Evolutionary conservation across 768 basidiomycete genomes (phyloP), one percentile per base, ranked within the genome.

Genomic region (Hericium coralloides): DNA sequence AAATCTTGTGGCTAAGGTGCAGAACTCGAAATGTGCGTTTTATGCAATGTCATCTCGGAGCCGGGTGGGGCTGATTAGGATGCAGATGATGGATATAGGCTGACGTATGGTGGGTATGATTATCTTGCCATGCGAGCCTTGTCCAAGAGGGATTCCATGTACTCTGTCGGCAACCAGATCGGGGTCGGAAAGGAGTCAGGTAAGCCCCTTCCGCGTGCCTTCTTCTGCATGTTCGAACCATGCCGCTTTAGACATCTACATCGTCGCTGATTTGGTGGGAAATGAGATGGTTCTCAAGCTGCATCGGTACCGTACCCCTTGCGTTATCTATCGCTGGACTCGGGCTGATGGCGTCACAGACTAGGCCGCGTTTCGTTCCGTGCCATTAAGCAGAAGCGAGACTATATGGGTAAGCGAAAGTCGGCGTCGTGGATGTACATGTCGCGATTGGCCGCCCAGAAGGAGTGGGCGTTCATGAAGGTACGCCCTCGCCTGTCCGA

Each of bases 361-460:
- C 80, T 98, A 17, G 97, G 97, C 37, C 89, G 97, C n/a, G 84
- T 98, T 63, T 98, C 95, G 0, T 99, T 99, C 74, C 86, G 97
- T 43, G 85, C 92, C 0, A 93, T 99, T 74, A 99, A 99, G 72
- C 80, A 87, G 64, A 98, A 98, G 67, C 79, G 97, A 58, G 97
- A 99, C 67, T 99, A 98, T 68, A 75, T 99, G 55, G 92, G 95
- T 22, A 95, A 94, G 70, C 82, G 97, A 43, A 93, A 93, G 71
- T 91, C 88, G 17, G 95, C 97, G 0, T 92, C 92, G 17, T 99
- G 97, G 97, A 97, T 98, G 94, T 98, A 98, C 72, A 92, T 99
- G 91, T 95, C 92, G 20, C 82, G 97, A 20, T 73, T 99, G 49
- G 88, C 95, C 17, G 97, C 97, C 9, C 88, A 95, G 73, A 98